These are phyloP conservation scores for Antarctomyces pellizariae DNA, from an alignment of 495 filamentous ascomycete genomes.

Conservation along the genomic window DNA sequence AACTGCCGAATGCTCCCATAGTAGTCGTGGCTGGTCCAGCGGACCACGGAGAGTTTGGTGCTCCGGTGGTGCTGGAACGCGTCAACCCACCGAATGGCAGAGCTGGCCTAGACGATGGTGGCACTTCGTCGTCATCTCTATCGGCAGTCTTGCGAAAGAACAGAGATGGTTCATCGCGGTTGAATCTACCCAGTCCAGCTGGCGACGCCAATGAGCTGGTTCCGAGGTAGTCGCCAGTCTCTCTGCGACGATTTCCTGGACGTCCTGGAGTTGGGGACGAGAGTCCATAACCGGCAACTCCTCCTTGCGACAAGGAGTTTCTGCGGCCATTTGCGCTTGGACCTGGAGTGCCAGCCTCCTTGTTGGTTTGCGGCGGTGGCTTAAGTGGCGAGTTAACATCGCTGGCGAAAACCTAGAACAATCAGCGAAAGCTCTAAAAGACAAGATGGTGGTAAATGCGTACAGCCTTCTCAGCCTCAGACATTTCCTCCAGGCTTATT, in stretches of 20 bases:
- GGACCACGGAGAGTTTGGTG: constrained; percentile 46
- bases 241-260: constrained; percentile 54
- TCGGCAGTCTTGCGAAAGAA: constrained; percentile 57
- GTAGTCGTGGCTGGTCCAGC: constrained; percentile 36
- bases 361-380: constrained; percentile 46
- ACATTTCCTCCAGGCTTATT: constrained; percentile 52
- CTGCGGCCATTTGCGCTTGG: constrained; percentile 42
- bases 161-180: constrained; percentile 23
- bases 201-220: constrained; percentile 32
- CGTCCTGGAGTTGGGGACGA: constrained; percentile 42
- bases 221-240: constrained; percentile 62
- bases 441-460: constrained; percentile 11
- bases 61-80: constrained; percentile 40
- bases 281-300: constrained; percentile 20
- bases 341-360: constrained; percentile 35
- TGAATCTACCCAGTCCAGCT: constrained; percentile 22
- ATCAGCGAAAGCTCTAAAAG: constrained; percentile 3
- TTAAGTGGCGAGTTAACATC: constrained; percentile 90
- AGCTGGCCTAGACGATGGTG: constrained; percentile 19
- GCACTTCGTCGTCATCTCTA: constrained; percentile 25
- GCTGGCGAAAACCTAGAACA: constrained; percentile 40
- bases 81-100: constrained; percentile 38
- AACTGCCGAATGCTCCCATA: constrained; percentile 76
- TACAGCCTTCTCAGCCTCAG: constrained; percentile 66
- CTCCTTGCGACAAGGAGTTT: constrained; percentile 41